Evolutionary conservation across 1,139 yeast species (phyloP), one percentile per base, ranked within the genome.

Genomic region (Entelexis sorbosivorans): DNA sequence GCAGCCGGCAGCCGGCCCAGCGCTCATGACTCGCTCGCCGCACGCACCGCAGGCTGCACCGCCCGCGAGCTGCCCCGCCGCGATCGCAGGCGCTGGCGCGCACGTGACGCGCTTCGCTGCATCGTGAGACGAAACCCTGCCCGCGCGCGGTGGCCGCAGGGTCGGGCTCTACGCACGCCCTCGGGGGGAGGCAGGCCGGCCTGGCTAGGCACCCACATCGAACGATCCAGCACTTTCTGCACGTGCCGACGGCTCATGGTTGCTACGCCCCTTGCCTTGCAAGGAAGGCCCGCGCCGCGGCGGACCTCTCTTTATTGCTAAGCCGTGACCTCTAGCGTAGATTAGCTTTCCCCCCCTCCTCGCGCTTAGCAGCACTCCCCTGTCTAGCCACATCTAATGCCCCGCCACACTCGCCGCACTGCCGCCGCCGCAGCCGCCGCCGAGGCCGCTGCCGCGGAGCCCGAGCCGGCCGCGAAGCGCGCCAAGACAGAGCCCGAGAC

Each of bases 381-480:
- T 8, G 28, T 28, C 13, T 28, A 28, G 31, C 10, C 1, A 10
- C 4, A 28, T 13, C 13, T 28, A 28, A 38, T 38, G 43, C 20
- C 32, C 8, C 43, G 43, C 32, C 43, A 38, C 22, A 38, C 43
- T 9, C 43, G 43, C 31, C 43, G 43, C 22, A 10, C 43, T 22
- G 43, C 43, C 26, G 43, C 43, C 16, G 43, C 43, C 9, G 43
- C 43, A 5, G 43, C 43, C 16, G 40, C 40, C 40, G 40, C 36
- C 22, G 36, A 9, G 11, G 36, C 36, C 14, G 22, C 20, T 5
- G 39, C 26, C 26, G 28, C 39, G 8, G 28, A 19, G 36, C 38
- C 49, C 19, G 49, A 34, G 36, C 44, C 47, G 11, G 39, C 49
- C 9, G 34, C 39, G 14, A 48, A 52, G 38, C 38, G 28, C n/a